Evolutionary conservation across 805 yeast species (phyloP), one percentile per base, ranked within the genome.

Genomic region (Isabelozyma rhagii): DNA sequence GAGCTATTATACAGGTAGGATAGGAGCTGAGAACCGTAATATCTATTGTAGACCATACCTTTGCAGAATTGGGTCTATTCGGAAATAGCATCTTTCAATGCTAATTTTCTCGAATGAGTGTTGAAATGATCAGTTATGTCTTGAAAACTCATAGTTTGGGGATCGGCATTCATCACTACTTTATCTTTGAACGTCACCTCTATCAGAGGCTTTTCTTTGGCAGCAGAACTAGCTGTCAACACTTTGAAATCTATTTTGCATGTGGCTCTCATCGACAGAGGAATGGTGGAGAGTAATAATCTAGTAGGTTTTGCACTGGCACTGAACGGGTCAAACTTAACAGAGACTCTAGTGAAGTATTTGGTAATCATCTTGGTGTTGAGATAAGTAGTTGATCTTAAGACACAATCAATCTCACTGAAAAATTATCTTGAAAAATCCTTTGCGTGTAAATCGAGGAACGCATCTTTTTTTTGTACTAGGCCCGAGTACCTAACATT

Each of bases 111-210:
- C 8, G 97, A 89, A 62, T 92, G 96, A 49, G 87, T 77, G 63
- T 92, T 96, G 55, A 93, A 82, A 52, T 76, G 66, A 47, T 82
- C 84, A 8, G 80, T 71, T 57, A 91, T 69, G 55, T 91, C 97
- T 17, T 68, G 73, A 51, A 88, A 79, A 7, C 71, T 71, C 60
- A 79, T 66, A 7, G 58, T 61, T 2, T 77, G 64, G 8, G 97
- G 96, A 62, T 90, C 88, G 5, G 82, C 82, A 47, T 76, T 79
- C 69, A 89, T 68, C 5, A 77, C 79, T 45, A 82, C 79, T 60
- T 92, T 93, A 66, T 92, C 97, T 66, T 87, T 74, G 71, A 81
- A 92, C 1, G 85, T 82, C 21, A 92, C 96, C 53, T 83, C 76
- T 15, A 92, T 80, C n/a, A 75, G 58, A 13, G 96, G 91, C 43